Conservation (phyloP, 495 filamentous ascomycete genomes). For the Aspergillus olivimuriae region DNA sequence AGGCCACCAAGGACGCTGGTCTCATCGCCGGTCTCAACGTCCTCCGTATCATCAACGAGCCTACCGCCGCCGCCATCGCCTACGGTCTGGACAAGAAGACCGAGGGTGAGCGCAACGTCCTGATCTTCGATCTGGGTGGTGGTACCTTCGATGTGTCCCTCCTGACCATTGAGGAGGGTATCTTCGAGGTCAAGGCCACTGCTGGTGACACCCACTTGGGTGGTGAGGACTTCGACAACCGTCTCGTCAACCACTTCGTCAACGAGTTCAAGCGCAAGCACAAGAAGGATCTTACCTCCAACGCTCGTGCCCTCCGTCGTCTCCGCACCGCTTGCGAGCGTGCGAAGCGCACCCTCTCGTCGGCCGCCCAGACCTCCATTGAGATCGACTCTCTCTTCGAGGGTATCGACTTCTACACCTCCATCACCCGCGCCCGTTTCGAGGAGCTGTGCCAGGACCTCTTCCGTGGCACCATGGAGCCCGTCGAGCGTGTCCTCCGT, state of each 20-base stretch:
- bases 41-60: conserved; percentile 99
- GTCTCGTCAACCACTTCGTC: conserved; percentile 93
- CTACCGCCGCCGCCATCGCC: conserved; percentile 84
- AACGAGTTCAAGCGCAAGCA: conserved; percentile 89
- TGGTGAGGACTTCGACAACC: conserved; percentile 99
- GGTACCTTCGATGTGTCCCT: conserved; percentile 99
- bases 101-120: conserved; percentile 93
- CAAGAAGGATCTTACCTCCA: conserved; percentile 74
- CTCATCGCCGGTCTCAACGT: conserved; percentile 96
- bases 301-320: conserved; percentile 95
- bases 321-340: conserved; percentile 98
- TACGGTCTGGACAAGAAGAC: conserved; percentile 98
- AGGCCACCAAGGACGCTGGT: conserved; percentile 98
- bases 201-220: conserved; percentile 98
- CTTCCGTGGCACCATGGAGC: conserved; percentile 93
- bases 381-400: conserved; percentile 99
- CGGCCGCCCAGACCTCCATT: conserved; percentile 92
- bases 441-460: conserved; percentile 98
- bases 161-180: conserved; percentile 96
- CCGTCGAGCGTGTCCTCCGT: conserved; percentile 97
- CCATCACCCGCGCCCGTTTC: conserved; percentile 98
- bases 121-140: conserved; percentile 99
- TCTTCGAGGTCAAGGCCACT: conserved; percentile 98
- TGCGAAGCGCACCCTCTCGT: conserved; percentile 97
- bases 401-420: conserved; percentile 96